These are phyloP conservation scores for Neoboletus brunneissimus DNA, from an alignment of 768 basidiomycete species.

Conservation along the genomic window DNA sequence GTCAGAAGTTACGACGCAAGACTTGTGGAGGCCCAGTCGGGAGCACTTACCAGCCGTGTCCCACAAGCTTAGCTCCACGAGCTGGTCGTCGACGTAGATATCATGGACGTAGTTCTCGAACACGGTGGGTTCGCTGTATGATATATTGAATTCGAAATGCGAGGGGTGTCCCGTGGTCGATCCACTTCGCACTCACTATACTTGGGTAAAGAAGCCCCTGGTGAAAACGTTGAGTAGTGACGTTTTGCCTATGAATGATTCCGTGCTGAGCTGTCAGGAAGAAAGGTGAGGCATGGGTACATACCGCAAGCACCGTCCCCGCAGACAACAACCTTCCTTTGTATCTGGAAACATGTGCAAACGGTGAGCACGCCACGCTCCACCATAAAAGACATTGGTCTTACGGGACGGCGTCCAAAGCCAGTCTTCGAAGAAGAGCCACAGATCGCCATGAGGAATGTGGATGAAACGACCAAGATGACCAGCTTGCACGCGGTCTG, in stretches of 20 bases:
- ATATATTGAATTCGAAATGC: background rate
- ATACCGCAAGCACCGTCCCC: conserved; percentile 94
- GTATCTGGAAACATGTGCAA: conserved; percentile 35
- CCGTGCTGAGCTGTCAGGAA: conserved; percentile 12
- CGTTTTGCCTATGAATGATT: conserved; percentile 59
- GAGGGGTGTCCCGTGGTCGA: background rate
- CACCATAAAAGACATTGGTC: background rate
- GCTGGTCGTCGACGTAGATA: conserved; percentile 78
- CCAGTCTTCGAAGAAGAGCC: conserved; percentile 50
- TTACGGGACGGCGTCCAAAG: conserved; percentile 47
- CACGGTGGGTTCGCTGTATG: conserved; percentile 79
- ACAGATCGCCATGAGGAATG: conserved; percentile 51
- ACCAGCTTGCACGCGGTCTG: background rate
- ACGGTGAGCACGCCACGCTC: conserved; percentile 16
- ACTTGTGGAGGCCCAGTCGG: background rate
- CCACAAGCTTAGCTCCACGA: conserved; percentile 92
- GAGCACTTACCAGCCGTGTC: conserved; percentile 81
- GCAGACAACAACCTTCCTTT: conserved; percentile 80
- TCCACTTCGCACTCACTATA: conserved; percentile 61
- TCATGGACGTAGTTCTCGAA: conserved; percentile 98
- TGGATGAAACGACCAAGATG: background rate
- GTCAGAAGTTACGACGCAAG: conserved; percentile 27
- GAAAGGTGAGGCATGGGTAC: background rate
- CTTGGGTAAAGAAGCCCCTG: conserved; percentile 89
- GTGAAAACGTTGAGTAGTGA: conserved; percentile 87